Evolutionary conservation across 306 rosid genomes (phyloP), one percentile per base, ranked within the genome.

Genomic region (Malus orientalis): DNA sequence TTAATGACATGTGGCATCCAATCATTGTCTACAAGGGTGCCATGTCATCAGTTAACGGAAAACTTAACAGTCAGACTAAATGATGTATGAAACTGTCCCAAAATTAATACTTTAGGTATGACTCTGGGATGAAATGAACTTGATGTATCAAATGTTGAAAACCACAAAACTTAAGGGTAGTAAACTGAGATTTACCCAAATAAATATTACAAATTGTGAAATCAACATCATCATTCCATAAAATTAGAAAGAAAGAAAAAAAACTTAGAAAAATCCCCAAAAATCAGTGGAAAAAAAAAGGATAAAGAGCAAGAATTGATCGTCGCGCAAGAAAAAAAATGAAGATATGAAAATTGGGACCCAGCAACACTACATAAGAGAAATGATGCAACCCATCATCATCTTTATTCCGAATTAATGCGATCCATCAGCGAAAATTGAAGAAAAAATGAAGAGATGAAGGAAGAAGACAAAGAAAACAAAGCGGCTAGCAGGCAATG

Each of bases 251-350:
- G 36, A 32, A 32, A 32, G 4, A 29, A 44, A 44, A 45, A 12
- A 68, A 19, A 23, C 69, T 25, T 18, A 10, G 36, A 11, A 72
- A 14, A 67, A 75, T 36, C 76, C 65, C 54, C 69, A 32, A 73
- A 74, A 54, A 23, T 68, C 19, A 33, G 51, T 6, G 47, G 42
- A 76, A 67, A 32, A 55, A 55, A 54, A 22, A 23, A 23, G 59
- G 54, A 30, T 44, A 16, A 57, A n/a, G 63, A 55, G 47, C 18
- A 78, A 63, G 67, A 79, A 79, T 76, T 45, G 13, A n/a, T 61
- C 45, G 75, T 22, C 33, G 67, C 63, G 71, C 79, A 83, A 83
- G 67, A 75, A 82, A 76, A 76, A 62, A 74, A 51, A 9, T 32
- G 36, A 32, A 32, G 36, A 70, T 45, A 12, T 30, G 18, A 73